Evolutionary conservation across 2,329 filamentous ascomycete genomes (phyloP).

Genomic region (Kalmusia sp.): DNA sequence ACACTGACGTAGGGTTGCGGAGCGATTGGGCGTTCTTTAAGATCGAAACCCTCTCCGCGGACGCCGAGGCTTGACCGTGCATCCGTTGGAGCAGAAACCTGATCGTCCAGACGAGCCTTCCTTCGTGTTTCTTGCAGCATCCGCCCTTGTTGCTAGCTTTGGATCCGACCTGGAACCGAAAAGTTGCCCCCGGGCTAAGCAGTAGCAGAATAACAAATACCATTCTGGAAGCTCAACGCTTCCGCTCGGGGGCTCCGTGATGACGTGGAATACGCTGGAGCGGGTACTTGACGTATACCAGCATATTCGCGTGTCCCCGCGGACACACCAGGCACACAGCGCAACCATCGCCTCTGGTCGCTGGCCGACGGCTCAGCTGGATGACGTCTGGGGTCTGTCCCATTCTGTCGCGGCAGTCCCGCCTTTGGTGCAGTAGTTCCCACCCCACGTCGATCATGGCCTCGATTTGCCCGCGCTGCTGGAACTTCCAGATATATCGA

Average conservation of each 20-base stretch:
- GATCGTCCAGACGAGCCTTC: too few relatives aligned
- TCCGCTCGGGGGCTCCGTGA: not conserved
- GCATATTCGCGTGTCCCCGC: not conserved
- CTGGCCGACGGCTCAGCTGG: not conserved
- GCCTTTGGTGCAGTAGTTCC: conserved; percentile 1
- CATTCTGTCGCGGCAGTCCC: not conserved
- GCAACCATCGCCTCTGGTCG: not conserved
- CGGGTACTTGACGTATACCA: not conserved
- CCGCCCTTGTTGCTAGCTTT: too few relatives aligned
- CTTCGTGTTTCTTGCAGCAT: too few relatives aligned
- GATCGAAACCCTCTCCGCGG: not conserved
- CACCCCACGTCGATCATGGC: not conserved
- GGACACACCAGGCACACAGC: not conserved
- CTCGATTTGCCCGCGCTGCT: not conserved
- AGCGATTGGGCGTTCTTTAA: not conserved
- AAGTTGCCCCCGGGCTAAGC: not conserved
- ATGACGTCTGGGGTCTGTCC: not conserved
- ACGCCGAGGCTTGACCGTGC: not conserved
- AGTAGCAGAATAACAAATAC: not conserved
- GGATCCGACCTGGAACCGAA: not conserved
- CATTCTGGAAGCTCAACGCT: not conserved
- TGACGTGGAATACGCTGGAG: not conserved
- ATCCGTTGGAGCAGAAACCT: too few relatives aligned
- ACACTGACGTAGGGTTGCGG: conserved; percentile 4
- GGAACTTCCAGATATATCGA: not conserved